Conservation (phyloP, 495 filamentous ascomycete genomes). For the Friedmanniomyces simplex region DNA sequence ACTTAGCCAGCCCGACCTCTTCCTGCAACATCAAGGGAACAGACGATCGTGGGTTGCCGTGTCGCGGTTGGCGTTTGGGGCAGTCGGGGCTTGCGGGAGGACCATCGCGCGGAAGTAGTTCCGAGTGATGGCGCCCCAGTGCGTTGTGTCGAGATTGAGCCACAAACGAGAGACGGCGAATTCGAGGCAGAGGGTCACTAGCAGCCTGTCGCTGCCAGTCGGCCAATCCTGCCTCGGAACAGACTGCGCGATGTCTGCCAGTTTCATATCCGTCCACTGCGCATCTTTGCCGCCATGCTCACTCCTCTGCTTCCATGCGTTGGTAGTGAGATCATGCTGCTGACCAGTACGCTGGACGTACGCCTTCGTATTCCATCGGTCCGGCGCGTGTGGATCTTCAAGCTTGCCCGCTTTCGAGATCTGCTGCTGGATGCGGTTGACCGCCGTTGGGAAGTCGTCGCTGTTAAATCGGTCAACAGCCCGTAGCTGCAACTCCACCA, state of each 20-base stretch:
- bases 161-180: background rate
- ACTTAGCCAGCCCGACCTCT: too few species aligned
- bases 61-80: background rate
- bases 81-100: background rate
- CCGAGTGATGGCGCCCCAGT: conserved; percentile 10
- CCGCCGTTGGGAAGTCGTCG: background rate
- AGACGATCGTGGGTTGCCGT: background rate
- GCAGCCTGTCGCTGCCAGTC: conserved; percentile 3
- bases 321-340: conserved; percentile 1
- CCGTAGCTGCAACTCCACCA: background rate
- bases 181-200: conserved; percentile 8
- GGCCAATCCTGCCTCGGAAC: conserved; percentile 8
- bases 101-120: background rate
- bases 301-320: background rate
- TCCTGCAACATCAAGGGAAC: too few species aligned
- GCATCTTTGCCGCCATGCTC: background rate
- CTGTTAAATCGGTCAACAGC: background rate
- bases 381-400: background rate
- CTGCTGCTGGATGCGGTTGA: conserved; percentile 7
- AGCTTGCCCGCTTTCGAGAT: background rate
- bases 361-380: background rate
- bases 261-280: conserved; percentile 1
- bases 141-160: conserved; percentile 9
- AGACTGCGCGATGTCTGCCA: background rate
- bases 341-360: background rate